These are phyloP conservation scores for Anaeramoeba flamelloides DNA, from an alignment of 78 protist genomes.

Conservation along the genomic window DNA sequence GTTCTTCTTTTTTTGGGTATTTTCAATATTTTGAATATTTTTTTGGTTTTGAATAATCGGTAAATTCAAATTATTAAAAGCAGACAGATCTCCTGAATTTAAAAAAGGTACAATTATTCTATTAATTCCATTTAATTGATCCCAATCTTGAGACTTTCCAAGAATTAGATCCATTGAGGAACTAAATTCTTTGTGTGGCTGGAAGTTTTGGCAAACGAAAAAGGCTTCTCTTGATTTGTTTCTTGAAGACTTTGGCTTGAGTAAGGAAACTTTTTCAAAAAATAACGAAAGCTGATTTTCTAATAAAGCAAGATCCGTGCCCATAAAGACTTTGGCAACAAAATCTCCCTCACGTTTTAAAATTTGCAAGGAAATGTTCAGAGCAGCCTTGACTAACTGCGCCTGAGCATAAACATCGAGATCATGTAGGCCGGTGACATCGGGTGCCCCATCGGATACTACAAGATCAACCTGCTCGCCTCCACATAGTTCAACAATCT, in stretches of 20 bases:
- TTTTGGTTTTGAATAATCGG: too few species aligned
- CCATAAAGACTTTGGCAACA: slow-evolving; percentile 89
- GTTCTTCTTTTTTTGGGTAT: too few species aligned
- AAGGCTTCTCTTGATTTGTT: background rate
- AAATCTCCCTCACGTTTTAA: slow-evolving; percentile 83
- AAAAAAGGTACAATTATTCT: slow-evolving; percentile 51
- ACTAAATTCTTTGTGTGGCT: background rate
- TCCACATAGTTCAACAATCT: slow-evolving; percentile 15
- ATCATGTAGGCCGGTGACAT: slow-evolving; percentile 85
- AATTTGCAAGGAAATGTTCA: slow-evolving; percentile 75
- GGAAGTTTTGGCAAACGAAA: background rate
- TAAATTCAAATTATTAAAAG: too few species aligned
- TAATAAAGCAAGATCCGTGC: slow-evolving; percentile 53
- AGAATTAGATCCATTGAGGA: background rate
- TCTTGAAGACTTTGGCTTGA: slow-evolving; percentile 73
- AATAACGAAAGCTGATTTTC: slow-evolving; percentile 58
- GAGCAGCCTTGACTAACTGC: slow-evolving; percentile 75
- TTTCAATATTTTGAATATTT: too few species aligned
- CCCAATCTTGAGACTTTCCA: background rate
- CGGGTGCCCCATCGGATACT: slow-evolving; percentile 99
- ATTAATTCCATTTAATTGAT: slow-evolving; percentile 12
- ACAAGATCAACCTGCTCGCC: slow-evolving; percentile 80
- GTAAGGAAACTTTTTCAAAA: slow-evolving; percentile 50
- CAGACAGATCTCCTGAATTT: slow-evolving; percentile 64
- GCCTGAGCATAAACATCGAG: slow-evolving; percentile 90